Conservation (phyloP, 192 early-diverging fungal genomes). For the Piromyces sp. region DNA sequence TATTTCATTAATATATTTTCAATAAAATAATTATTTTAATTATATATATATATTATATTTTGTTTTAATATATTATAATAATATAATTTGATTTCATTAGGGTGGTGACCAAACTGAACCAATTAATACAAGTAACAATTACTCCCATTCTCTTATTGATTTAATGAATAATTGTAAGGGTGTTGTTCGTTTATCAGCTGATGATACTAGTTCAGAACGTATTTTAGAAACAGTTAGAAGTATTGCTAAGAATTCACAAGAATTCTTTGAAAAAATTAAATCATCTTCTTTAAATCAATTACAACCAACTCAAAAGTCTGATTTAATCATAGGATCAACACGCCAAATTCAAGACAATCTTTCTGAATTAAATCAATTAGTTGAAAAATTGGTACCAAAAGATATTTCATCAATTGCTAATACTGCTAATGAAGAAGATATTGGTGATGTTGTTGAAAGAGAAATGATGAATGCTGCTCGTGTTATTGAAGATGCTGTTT, state of each 20-base stretch:
- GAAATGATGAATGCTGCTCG: conserved; percentile 83
- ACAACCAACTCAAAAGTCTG: conserved; percentile 38
- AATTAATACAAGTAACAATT: conserved; percentile 57
- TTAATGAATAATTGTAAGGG: conserved; percentile 81
- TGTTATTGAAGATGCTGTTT: conserved; percentile 80
- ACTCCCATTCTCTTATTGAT: conserved; percentile 66
- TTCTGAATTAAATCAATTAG: conserved; percentile 47
- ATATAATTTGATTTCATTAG: too few relatives aligned
- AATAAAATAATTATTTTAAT: too few relatives aligned
- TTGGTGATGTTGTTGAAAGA: conserved; percentile 79
- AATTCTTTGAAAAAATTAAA: conserved; percentile 79
- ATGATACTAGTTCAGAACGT: conserved; percentile 50
- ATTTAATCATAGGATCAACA: conserved; percentile 56
- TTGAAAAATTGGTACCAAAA: conserved; percentile 56
- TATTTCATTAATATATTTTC: too few relatives aligned
- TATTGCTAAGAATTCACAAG: conserved; percentile 45
- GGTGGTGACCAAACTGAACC: conserved; percentile 73
- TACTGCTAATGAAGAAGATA: conserved; percentile 43
- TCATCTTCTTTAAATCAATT: conserved; percentile 17
- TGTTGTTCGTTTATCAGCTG: conserved; percentile 58
- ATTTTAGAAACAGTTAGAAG: conserved; percentile 47
- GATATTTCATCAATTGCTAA: conserved; percentile 30
- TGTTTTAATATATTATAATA: background rate
- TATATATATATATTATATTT: too few relatives aligned
- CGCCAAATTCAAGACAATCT: conserved; percentile 58